Evolutionary conservation across 495 filamentous ascomycete genomes (phyloP).

Genomic region (Melanomma pulvis-pyrius): DNA sequence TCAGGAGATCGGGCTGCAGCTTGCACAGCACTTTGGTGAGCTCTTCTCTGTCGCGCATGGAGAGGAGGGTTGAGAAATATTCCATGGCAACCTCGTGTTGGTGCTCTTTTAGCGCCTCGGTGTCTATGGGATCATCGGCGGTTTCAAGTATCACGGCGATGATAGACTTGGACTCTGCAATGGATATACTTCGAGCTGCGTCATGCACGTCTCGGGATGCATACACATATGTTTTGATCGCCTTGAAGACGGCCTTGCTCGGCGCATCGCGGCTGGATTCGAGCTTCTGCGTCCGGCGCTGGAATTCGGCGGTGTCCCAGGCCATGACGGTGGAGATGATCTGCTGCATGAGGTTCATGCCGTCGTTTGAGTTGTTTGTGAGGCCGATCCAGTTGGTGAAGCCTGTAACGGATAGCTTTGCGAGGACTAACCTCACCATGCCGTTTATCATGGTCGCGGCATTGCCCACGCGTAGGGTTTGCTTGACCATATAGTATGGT

Average conservation of each 20-base stretch:
- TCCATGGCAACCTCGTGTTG: constrained; percentile 61
- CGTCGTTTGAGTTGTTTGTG: constrained; percentile 61
- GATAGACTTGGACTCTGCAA: constrained; percentile 53
- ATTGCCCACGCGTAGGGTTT: constrained; percentile 67
- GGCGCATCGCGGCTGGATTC: constrained; percentile 55
- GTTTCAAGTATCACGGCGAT: constrained; percentile 53
- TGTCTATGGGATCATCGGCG: constrained; percentile 36
- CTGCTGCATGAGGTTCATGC: constrained; percentile 70
- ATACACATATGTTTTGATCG: constrained; percentile 54
- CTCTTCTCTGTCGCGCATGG: constrained; percentile 63
- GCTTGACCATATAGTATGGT: constrained; percentile 61
- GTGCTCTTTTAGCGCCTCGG: constrained; percentile 47
- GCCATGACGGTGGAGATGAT: constrained; percentile 65
- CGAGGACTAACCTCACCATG: constrained; percentile 63
- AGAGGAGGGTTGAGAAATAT: constrained; percentile 60
- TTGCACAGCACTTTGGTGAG: constrained; percentile 61
- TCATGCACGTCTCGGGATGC: constrained; percentile 54
- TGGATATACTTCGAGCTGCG: constrained; percentile 40
- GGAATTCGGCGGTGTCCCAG: constrained; percentile 63
- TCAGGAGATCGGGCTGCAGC: constrained; percentile 61
- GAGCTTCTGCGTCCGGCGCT: constrained; percentile 56
- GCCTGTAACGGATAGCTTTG: constrained; percentile 64
- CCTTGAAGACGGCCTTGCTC: constrained; percentile 52
- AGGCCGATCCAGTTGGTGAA: constrained; percentile 68
- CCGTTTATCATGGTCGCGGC: constrained; percentile 70